phyloP scores from a whole-genome alignment of 1,284 basidiomycete genomes.

The Fomitopsis pinicola region DNA sequence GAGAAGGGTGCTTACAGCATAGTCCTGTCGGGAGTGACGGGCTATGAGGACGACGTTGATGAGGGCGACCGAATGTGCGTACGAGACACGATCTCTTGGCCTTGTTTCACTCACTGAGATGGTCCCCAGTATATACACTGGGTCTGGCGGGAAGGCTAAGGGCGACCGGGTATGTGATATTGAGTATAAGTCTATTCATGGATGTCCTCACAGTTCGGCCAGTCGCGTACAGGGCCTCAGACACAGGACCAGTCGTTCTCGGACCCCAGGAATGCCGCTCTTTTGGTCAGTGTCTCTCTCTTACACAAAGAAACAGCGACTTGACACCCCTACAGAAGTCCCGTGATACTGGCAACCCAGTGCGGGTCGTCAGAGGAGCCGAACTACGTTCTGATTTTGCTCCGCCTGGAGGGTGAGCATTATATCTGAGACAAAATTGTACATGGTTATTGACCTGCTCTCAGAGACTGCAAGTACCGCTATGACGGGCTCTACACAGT shows the following conservation, averaged over 20 bases:
- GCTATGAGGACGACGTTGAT: conserved; percentile 40
- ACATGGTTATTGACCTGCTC: background rate
- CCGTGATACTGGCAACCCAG: conserved; percentile 28
- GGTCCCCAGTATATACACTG: conserved; percentile 35
- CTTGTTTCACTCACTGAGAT: background rate
- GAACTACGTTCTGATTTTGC: conserved; percentile 22
- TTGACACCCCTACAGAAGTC: conserved; percentile 21
- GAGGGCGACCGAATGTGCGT: conserved; percentile 35
- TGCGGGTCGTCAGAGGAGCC: conserved; percentile 38
- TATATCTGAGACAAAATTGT: background rate
- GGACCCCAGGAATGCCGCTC: conserved; percentile 25
- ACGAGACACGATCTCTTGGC: background rate
- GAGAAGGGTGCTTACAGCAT: conserved; percentile 36
- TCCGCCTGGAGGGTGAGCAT: conserved; percentile 29
- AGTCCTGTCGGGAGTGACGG: conserved; percentile 29
- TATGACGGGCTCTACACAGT: conserved; percentile 45
- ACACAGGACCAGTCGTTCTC: conserved; percentile 30
- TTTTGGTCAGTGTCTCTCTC: conserved; percentile 22
- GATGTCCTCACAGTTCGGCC: no score
- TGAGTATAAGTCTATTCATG: no score
- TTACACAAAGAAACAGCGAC: background rate
- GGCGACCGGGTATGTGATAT: background rate
- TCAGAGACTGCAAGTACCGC: conserved; percentile 30
- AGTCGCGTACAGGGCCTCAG: conserved; percentile 26
- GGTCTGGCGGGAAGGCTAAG: conserved; percentile 21